phyloP scores from a whole-genome alignment of 2,329 filamentous ascomycete genomes.

The Aspergillus glaucus region DNA sequence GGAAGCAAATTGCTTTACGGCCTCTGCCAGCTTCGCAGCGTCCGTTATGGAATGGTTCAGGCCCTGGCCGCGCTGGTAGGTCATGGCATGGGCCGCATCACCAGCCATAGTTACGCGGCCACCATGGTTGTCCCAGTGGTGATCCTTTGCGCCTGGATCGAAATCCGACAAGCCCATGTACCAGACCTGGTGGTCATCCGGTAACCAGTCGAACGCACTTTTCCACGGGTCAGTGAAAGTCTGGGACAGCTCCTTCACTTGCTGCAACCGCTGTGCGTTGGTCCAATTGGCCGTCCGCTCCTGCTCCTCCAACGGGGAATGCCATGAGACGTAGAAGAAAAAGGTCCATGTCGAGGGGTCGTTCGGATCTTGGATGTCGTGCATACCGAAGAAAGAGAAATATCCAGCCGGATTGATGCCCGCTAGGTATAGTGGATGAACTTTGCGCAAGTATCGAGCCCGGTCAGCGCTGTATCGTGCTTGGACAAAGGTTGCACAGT shows the following conservation, averaged over 20 bases:
- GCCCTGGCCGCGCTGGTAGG: constrained; percentile 54
- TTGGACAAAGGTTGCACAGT: constrained; percentile 43
- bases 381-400: constrained; percentile 42
- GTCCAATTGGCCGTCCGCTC: constrained; percentile 8
- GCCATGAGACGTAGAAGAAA: constrained; percentile 45
- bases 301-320: constrained; percentile 36
- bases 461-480: constrained; percentile 37
- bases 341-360: constrained; percentile 26
- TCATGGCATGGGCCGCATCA: constrained; percentile 56
- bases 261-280: constrained; percentile 13
- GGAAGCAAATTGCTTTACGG: constrained; percentile 7
- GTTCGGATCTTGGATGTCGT: constrained; percentile 17
- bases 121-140: constrained; percentile 15
- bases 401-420: constrained; percentile 39
- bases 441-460: constrained; percentile 38
- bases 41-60: constrained; percentile 47
- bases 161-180: constrained; percentile 12
- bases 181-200: constrained; percentile 14
- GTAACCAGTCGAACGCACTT: constrained; percentile 20
- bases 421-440: constrained; percentile 41
- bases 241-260: constrained; percentile 36
- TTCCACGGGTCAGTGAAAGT: constrained; percentile 42
- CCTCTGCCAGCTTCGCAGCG: constrained; percentile 13
- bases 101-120: constrained; percentile 46
- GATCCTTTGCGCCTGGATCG: constrained; percentile 7